Percentiles rank a stretch among this genome's conserved stretches.
phyloP scores from a whole-genome alignment of 2,329 filamentous ascomycete genomes.

The Cylindrodendrum hubeiense region DNA sequence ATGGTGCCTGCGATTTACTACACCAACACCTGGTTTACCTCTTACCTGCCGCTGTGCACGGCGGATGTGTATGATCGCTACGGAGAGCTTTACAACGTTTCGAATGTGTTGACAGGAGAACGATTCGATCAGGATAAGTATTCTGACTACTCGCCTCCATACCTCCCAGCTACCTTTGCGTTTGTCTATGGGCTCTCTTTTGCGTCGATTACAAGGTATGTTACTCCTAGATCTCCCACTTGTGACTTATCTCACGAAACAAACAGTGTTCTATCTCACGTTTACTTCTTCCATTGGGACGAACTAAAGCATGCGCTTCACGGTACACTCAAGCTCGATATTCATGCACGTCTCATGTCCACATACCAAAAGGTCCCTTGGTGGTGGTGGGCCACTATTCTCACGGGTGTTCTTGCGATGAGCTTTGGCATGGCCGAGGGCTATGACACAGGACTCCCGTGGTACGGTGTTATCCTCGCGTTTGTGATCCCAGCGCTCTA shows the following conservation, averaged over 20 bases:
- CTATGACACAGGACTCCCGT: conserved; percentile 57
- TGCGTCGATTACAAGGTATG: conserved; percentile 59
- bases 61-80: conserved; percentile 68
- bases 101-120: conserved; percentile 66
- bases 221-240: rapidly evolving
- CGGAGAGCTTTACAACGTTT: conserved; percentile 66
- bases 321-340: conserved; percentile 14
- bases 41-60: conserved; percentile 18
- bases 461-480: conserved; percentile 45
- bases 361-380: conserved; percentile 67
- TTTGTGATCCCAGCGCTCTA: conserved; percentile 44
- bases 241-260: neutral
- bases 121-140: conserved; percentile 68
- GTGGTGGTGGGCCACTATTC: conserved; percentile 62
- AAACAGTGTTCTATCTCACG: conserved; percentile 17
- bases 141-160: conserved; percentile 64
- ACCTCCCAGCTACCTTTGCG: conserved; percentile 60
- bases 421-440: conserved; percentile 57
- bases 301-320: conserved; percentile 14
- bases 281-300: conserved; percentile 24
- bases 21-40: conserved; percentile 18
- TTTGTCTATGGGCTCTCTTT: conserved; percentile 69
- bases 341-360: conserved; percentile 62
- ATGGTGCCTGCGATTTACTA: conserved; percentile 51
- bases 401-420: conserved; percentile 56